Evolutionary conservation across 805 yeast species (phyloP).

Genomic region (Saccharomycopsis guyanensis): DNA sequence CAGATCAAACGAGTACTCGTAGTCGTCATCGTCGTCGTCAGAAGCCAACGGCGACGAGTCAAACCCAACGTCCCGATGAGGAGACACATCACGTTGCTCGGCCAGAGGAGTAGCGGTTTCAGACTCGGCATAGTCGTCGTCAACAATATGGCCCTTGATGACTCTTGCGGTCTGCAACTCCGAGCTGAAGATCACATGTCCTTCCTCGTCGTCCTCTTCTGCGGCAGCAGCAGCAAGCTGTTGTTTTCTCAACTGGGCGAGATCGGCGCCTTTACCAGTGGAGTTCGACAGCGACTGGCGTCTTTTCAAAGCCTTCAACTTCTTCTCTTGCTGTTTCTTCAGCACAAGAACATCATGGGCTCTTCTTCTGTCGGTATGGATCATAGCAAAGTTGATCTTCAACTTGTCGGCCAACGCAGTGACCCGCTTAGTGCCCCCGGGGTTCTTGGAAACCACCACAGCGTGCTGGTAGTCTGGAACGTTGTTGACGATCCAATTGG

Average conservation of each 20-base stretch:
- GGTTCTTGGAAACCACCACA: conserved; percentile 97
- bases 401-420: conserved; percentile 96
- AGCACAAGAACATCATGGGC: conserved; percentile 49
- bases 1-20: conserved; percentile 36
- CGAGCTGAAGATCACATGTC: conserved; percentile 60
- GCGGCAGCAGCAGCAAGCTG: conserved; percentile 21
- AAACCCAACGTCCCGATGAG: neutral
- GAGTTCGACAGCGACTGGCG: conserved; percentile 43
- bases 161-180: conserved; percentile 94
- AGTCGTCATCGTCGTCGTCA: conserved; percentile 28
- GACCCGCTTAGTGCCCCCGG: conserved; percentile 98
- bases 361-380: conserved; percentile 95
- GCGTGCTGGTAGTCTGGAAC: conserved; percentile 79
- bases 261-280: conserved; percentile 35
- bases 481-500: conserved; percentile 90
- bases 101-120: too few relatives aligned
- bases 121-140: conserved; percentile 49
- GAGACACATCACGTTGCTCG: neutral
- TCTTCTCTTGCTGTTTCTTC: conserved; percentile 32
- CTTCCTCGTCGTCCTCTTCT: conserved; percentile 48
- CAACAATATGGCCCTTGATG: conserved; percentile 94
- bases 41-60: neutral
- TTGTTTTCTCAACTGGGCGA: conserved; percentile 28
- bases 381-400: conserved; percentile 96
- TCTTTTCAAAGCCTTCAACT: conserved; percentile 32